A percentile compares a stretch with the other conserved stretches of the same genome.
Evolutionary conservation across 495 filamentous ascomycete genomes (phyloP).

Genomic region (Bombardia bombarda): DNA sequence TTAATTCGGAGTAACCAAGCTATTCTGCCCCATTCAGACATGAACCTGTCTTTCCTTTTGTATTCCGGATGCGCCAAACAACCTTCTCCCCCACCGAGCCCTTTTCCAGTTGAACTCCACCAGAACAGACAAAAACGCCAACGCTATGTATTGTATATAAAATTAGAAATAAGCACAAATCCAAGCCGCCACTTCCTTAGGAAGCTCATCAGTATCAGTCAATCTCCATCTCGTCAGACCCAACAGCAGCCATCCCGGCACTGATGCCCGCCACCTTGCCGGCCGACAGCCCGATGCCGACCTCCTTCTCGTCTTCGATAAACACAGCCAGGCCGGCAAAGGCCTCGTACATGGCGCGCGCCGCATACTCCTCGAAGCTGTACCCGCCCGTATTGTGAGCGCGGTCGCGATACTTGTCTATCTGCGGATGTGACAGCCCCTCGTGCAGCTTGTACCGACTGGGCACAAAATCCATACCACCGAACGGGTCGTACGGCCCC

Average conservation of each 20-base stretch:
- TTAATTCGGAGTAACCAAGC: too few relatives aligned
- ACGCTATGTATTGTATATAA: background rate
- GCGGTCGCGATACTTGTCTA: conserved; percentile 31
- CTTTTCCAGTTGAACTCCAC: too few relatives aligned
- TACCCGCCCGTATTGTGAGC: conserved; percentile 71
- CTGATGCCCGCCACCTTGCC: conserved; percentile 25
- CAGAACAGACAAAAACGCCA: too few relatives aligned
- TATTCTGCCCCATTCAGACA: too few relatives aligned
- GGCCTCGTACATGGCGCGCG: conserved; percentile 73
- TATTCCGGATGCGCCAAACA: too few relatives aligned
- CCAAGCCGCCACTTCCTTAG: too few relatives aligned
- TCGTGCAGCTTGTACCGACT: conserved; percentile 59
- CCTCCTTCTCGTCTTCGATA: conserved; percentile 68
- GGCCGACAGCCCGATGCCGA: conserved; percentile 18
- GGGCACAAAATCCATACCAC: conserved; percentile 57
- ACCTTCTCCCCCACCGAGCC: too few relatives aligned
- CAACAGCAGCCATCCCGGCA: conserved; percentile 28
- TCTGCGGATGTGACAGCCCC: conserved; percentile 52
- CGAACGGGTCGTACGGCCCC: conserved; percentile 84
- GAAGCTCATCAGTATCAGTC: conserved; percentile 30
- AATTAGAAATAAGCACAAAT: background rate
- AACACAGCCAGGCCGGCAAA: conserved; percentile 78
- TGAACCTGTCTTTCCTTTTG: too few relatives aligned
- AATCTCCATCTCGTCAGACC: conserved; percentile 34
- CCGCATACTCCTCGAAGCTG: conserved; percentile 69